Evolutionary conservation across 257 asterid species (phyloP), one percentile per base, ranked within the genome.

Genomic region (Cordia subcordata): DNA sequence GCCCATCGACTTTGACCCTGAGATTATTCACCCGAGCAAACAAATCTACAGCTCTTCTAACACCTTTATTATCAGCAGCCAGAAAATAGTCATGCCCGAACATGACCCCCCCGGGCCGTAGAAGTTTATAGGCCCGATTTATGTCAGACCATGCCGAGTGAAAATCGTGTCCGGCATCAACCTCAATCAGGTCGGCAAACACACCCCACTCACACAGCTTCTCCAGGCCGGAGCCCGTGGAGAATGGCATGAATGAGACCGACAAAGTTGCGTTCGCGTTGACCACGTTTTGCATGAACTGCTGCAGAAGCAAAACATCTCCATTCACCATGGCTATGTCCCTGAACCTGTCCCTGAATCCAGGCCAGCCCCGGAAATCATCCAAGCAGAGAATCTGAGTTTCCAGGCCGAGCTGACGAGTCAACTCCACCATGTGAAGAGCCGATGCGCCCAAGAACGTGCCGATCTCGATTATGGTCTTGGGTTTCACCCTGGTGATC

Each of bases 281-380:
- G 32, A 61, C 68, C 38, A 83, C 86, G 53, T 83, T 83, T 60
- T 84, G 82, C 94, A 85, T 85, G 76, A 82, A 85, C 68, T 85
- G 94, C 68, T 75, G 77, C 45, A 85, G 14, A 8, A 85, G 54
- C 64, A 79, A 17, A 8, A 77, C 77, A 33, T 85, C 83, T 0
- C 94, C 94, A 63, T 81, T 85, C 35, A 82, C 73, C 81, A 71
- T 76, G 58, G 66, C 75, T 60, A 85, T 53, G 58, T 85, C 81
- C 55, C 75, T 81, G 27, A 74, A 79, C n/a, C 55, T 53, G 55
- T 77, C 76, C 40, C 64, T 63, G 65, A 82, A 85, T 11, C 91
- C 88, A 0, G 94, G 91, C 94, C 94, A 85, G 0, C 94, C 94
- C 3, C 94, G 68, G 49, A 81, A 85, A 52, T 85, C 94, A 64